Evolutionary conservation across 2,329 filamentous ascomycete species (phyloP).

Genomic region (Falciphora oryzae): DNA sequence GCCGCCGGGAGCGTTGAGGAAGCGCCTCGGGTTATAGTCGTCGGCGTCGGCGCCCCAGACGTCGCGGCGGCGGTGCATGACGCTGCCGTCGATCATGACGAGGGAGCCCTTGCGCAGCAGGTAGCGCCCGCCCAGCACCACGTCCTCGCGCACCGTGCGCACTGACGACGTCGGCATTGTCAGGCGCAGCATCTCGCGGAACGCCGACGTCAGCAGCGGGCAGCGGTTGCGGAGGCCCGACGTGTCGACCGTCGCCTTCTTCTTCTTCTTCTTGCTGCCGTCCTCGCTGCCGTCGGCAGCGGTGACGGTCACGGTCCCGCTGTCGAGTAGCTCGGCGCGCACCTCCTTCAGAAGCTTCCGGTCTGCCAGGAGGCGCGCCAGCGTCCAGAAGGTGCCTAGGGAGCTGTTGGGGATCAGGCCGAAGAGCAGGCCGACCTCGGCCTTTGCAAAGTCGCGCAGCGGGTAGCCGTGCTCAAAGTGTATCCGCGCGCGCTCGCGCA

Average conservation of each 20-base stretch:
- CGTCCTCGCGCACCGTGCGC: no score
- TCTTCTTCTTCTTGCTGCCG: background rate
- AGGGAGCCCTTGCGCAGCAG: conserved; percentile 9
- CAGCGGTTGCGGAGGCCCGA: conserved; percentile 1
- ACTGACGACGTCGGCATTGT: background rate
- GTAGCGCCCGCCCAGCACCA: conserved; percentile 6
- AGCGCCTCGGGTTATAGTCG: conserved; percentile 7
- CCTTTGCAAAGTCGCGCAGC: conserved; percentile 1
- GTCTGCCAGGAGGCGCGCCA: conserved; percentile 1
- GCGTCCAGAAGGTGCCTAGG: conserved; percentile 9
- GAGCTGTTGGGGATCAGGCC: conserved; percentile 7
- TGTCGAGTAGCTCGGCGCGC: conserved; percentile 4
- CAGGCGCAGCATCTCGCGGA: conserved; percentile 8
- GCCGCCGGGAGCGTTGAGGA: conserved; percentile 3
- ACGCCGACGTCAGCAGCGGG: conserved; percentile 7
- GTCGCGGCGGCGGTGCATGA: conserved; percentile 3
- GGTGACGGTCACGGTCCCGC: background rate
- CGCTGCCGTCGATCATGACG: conserved; percentile 6
- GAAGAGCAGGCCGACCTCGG: conserved; percentile 7
- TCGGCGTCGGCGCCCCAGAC: conserved; percentile 11
- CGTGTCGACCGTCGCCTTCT: conserved; percentile 19
- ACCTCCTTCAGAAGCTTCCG: conserved; percentile 3
- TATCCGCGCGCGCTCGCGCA: conserved; percentile 1
- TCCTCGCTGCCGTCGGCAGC: background rate
- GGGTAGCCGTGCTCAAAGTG: conserved; percentile 3